phyloP scores from a whole-genome alignment of 2,329 filamentous ascomycete species.

The Aspergillus eucalypticola region DNA sequence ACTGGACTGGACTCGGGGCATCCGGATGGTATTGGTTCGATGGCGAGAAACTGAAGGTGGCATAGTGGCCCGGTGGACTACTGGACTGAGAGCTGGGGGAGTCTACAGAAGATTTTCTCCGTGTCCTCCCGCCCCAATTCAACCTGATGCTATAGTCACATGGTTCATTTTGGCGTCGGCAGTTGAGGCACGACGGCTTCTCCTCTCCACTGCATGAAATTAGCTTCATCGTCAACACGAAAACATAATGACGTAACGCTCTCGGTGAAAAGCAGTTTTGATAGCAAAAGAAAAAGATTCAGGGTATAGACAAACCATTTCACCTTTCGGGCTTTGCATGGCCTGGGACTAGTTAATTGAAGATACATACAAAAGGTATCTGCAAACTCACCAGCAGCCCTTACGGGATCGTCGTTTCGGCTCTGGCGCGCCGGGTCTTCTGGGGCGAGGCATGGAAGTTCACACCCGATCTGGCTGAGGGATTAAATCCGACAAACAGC shows the following conservation, averaged over 20 bases:
- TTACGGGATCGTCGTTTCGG: slow-evolving; percentile 68
- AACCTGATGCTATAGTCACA: slow-evolving; percentile 81
- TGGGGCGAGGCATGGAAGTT: slow-evolving; percentile 61
- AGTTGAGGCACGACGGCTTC: slow-evolving; percentile 71
- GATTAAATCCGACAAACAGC: slow-evolving; percentile 15
- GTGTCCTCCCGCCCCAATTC: slow-evolving; percentile 75
- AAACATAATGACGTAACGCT: background rate
- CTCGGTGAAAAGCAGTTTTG: background rate
- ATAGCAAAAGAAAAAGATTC: background rate
- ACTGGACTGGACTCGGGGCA: slow-evolving; percentile 3
- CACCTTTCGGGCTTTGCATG: slow-evolving; percentile 75
- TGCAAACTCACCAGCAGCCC: slow-evolving; percentile 61
- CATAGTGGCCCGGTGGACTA: slow-evolving; percentile 21
- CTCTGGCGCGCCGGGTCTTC: slow-evolving; percentile 63
- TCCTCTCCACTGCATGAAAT: slow-evolving; percentile 63
- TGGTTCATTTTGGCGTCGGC: slow-evolving; percentile 67
- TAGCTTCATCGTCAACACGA: slow-evolving; percentile 8
- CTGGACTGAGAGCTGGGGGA: slow-evolving; percentile 33
- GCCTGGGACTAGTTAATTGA: slow-evolving; percentile 51
- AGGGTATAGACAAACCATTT: slow-evolving; percentile 60
- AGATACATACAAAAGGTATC: slow-evolving; percentile 5
- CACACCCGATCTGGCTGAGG: slow-evolving; percentile 20
- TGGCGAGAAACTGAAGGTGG: slow-evolving; percentile 18
- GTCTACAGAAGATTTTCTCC: slow-evolving; percentile 53
- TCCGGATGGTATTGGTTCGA: slow-evolving; percentile 11